Percentiles rank a stretch among this genome's conserved stretches.
These are phyloP conservation scores for Serendipita vermifera DNA, from an alignment of 768 basidiomycete species.

Conservation along the genomic window DNA sequence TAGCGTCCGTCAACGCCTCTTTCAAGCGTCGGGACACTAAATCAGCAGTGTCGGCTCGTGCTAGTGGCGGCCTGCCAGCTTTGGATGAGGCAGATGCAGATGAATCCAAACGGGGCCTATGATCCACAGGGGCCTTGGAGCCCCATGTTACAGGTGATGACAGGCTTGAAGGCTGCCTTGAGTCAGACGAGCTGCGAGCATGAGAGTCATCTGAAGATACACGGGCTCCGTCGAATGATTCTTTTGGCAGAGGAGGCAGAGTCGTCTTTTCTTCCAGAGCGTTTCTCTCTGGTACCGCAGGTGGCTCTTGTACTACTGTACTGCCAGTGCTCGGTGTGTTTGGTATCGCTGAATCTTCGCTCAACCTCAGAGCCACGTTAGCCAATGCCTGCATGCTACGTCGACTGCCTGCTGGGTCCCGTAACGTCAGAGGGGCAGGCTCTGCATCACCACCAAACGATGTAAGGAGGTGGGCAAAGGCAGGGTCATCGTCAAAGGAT, in stretches of 20 bases:
- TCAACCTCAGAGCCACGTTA: not conserved
- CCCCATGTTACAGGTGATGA: conserved; percentile 13
- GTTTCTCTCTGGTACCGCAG: not conserved
- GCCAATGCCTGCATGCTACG: conserved; percentile 1
- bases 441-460: not conserved
- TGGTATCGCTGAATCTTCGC: not conserved
- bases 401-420: conserved; percentile 5
- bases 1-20: conserved; percentile 48
- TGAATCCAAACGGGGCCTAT: conserved; percentile 22
- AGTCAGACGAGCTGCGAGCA: conserved; percentile 32
- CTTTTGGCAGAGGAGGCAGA: not conserved
- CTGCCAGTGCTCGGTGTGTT: not conserved
- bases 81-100: conserved; percentile 32
- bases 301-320: not conserved
- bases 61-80: conserved; percentile 19
- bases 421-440: conserved; percentile 2
- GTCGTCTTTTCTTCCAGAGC: not conserved
- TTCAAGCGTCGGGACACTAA: conserved; percentile 21
- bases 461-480: not conserved
- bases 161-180: conserved; percentile 17
- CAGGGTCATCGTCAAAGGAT: conserved; percentile 1
- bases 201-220: conserved; percentile 34
- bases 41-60: conserved; percentile 31
- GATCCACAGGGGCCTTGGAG: not conserved
- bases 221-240: conserved; percentile 38